A percentile compares a stretch with the other conserved stretches of the same genome.
These are phyloP conservation scores for Xylaria sp. DNA, from an alignment of 2,329 filamentous ascomycete species.

Conservation along the genomic window DNA sequence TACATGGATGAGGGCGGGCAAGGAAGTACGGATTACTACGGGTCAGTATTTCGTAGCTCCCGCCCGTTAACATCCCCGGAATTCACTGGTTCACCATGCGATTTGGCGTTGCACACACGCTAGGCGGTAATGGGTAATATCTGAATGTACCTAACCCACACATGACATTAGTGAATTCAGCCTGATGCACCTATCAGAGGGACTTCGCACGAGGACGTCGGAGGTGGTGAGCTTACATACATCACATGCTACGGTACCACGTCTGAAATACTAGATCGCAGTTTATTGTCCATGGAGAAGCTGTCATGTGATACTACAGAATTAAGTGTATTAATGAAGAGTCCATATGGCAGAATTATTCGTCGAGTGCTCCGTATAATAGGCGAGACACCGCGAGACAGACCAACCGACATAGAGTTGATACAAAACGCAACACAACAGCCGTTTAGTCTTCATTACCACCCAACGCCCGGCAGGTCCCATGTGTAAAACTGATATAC, in stretches of 20 bases:
- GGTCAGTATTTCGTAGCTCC: no score
- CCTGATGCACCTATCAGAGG: no score
- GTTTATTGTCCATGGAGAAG: no score
- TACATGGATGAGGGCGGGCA: no score
- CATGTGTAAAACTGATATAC: constrained; percentile 4
- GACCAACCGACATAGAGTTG: neutral
- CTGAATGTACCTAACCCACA: no score
- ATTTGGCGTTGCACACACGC: neutral
- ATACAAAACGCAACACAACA: constrained; percentile 1
- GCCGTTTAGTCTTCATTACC: constrained; percentile 9
- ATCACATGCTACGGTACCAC: neutral
- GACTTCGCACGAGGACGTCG: no score
- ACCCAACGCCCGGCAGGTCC: constrained; percentile 5
- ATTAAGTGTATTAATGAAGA: neutral
- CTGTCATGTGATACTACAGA: neutral
- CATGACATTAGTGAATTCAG: no score
- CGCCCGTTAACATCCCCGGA: no score
- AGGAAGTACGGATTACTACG: no score
- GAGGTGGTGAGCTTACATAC: no score
- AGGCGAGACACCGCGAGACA: neutral
- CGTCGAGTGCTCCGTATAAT: neutral
- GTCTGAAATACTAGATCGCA: neutral
- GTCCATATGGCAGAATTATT: neutral
- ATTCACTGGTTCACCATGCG: neutral
- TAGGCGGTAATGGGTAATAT: neutral